Percentiles rank a stretch among this genome's conserved stretches.
These are phyloP conservation scores for Gleditsia sinensis DNA, from an alignment of 306 rosid species.

Conservation along the genomic window DNA sequence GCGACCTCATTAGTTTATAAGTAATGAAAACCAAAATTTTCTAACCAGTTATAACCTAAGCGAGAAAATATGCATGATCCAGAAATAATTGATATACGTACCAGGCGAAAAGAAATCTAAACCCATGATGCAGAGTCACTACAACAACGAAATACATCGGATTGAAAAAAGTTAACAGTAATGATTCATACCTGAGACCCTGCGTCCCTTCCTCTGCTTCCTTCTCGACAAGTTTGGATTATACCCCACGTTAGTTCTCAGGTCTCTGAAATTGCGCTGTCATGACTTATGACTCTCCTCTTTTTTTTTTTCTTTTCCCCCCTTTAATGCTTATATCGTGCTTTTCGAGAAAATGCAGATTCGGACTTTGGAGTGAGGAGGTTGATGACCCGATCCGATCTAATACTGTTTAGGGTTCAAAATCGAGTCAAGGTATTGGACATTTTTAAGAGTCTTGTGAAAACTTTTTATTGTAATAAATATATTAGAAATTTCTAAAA, in stretches of 20 bases:
- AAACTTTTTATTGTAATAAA: too few species aligned
- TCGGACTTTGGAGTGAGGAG: too few species aligned
- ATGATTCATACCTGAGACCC: not conserved
- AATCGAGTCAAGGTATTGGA: too few species aligned
- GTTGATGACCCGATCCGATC: too few species aligned
- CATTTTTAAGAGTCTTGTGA: too few species aligned
- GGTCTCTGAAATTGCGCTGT: not conserved
- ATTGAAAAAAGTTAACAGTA: not conserved
- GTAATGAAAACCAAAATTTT: not conserved
- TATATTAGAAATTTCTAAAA: too few species aligned
- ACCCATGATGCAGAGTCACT: not conserved
- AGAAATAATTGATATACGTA: not conserved
- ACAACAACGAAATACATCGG: not conserved
- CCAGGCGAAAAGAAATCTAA: not conserved
- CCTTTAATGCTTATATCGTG: too few species aligned
- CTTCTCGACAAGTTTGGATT: not conserved
- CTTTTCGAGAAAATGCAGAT: too few species aligned
- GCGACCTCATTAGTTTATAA: not conserved
- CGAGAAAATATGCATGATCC: not conserved
- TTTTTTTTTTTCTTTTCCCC: too few species aligned
- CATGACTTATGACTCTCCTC: not conserved
- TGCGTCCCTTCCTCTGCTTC: not conserved
- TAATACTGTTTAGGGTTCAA: too few species aligned
- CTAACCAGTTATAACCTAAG: not conserved
- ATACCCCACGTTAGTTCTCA: not conserved